Percentiles rank a stretch among this genome's conserved stretches.
phyloP scores from a whole-genome alignment of 176 grass and related monocot genomes.

The Carex myosuroides region DNA sequence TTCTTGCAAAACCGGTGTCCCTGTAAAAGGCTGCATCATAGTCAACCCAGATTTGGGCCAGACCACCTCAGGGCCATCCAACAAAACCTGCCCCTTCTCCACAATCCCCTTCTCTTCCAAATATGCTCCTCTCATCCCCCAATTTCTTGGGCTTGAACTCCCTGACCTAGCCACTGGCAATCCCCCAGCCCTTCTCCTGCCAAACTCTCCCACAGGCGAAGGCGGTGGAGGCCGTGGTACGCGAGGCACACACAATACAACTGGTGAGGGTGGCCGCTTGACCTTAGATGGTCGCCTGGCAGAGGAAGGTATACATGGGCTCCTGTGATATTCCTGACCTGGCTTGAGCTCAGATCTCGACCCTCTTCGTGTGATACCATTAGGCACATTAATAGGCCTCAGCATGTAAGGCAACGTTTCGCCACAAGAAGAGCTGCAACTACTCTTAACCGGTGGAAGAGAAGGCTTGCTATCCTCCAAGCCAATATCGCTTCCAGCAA shows the following conservation, averaged over 20 bases:
- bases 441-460: neutral
- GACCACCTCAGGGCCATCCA: constrained; percentile 95
- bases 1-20: constrained; percentile 67
- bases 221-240: constrained; percentile 73
- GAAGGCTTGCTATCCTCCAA: neutral
- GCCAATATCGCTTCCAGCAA: constrained; percentile 43
- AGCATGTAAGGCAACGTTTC: constrained; percentile 94
- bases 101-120: constrained; percentile 54
- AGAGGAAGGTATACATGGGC: constrained; percentile 70
- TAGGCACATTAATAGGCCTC: constrained; percentile 78
- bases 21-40: constrained; percentile 71
- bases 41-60: constrained; percentile 68
- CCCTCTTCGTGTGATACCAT: constrained; percentile 53
- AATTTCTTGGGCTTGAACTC: constrained; percentile 93
- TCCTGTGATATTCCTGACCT: constrained; percentile 64
- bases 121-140: constrained; percentile 77
- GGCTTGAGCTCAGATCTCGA: constrained; percentile 83
- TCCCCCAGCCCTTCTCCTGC: constrained; percentile 52
- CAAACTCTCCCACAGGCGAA: constrained; percentile 65
- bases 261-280: constrained; percentile 85
- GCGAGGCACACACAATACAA: constrained; percentile 82
- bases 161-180: constrained; percentile 92
- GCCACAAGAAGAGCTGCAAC: constrained; percentile 36
- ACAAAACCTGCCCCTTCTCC: constrained; percentile 59
- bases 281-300: constrained; percentile 58